A percentile compares a stretch with the other conserved stretches of the same genome.
Conservation (phyloP, 2,329 filamentous ascomycete genomes). For the Davidsoniella australis region DNA sequence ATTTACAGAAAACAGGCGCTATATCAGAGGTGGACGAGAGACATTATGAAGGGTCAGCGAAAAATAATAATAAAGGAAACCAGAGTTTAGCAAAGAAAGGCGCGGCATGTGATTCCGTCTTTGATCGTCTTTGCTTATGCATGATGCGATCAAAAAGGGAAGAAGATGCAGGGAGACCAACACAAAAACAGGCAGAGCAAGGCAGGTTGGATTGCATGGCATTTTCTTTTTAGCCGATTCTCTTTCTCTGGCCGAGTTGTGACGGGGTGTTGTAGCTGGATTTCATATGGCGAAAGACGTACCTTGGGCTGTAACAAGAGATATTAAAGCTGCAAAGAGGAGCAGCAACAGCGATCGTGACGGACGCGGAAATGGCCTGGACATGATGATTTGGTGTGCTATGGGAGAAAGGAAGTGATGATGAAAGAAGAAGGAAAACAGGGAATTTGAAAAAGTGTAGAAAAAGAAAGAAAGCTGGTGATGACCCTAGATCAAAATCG, state of each 20-base stretch:
- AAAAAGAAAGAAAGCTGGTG: too few species aligned
- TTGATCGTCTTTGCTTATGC: background rate
- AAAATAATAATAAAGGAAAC: background rate
- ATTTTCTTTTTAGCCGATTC: too few species aligned
- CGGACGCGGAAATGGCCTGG: too few species aligned
- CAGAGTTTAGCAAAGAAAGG: background rate
- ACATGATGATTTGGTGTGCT: too few species aligned
- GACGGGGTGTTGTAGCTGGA: background rate
- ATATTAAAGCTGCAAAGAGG: slow-evolving; percentile 20
- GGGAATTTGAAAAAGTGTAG: too few species aligned
- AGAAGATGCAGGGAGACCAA: background rate
- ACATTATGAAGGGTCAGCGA: slow-evolving; percentile 15
- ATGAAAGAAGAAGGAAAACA: too few species aligned
- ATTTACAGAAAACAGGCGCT: slow-evolving; percentile 53
- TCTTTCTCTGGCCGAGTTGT: background rate
- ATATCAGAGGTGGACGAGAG: slow-evolving; percentile 1
- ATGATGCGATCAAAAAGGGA: background rate
- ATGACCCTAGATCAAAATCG: too few species aligned
- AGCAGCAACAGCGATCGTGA: slow-evolving; percentile 19
- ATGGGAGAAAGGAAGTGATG: too few species aligned
- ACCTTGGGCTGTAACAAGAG: slow-evolving; percentile 27
- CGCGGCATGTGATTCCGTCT: background rate
- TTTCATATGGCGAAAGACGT: slow-evolving; percentile 15
- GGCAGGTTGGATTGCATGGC: too few species aligned
- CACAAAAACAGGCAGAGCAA: too few species aligned